phyloP scores from a whole-genome alignment of 768 basidiomycete genomes.

The Mycena floridula region DNA sequence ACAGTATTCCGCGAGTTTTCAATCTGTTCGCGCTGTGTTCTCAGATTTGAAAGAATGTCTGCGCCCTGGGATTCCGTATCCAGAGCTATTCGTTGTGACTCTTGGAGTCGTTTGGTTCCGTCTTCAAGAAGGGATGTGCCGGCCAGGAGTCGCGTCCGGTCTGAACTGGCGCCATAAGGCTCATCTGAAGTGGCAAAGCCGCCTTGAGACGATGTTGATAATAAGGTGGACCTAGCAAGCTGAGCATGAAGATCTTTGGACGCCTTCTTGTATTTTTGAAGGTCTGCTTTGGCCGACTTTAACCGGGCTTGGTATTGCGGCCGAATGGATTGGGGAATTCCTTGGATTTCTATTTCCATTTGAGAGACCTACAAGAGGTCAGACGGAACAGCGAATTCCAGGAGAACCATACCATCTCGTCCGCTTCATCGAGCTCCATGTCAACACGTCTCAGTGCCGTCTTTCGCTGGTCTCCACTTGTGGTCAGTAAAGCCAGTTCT shows the following conservation, averaged over 20 bases:
- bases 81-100: conserved; percentile 86
- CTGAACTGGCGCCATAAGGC: conserved; percentile 64
- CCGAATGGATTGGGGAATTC: conserved; percentile 83
- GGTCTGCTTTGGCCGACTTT: conserved; percentile 64
- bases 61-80: conserved; percentile 97
- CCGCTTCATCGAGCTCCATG: conserved; percentile 96
- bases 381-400: conserved; percentile 1
- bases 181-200: conserved; percentile 61
- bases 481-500: background rate
- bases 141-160: conserved; percentile 72
- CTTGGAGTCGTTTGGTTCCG: conserved; percentile 78
- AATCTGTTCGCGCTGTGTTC: conserved; percentile 89
- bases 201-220: conserved; percentile 37
- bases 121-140: conserved; percentile 79
- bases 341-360: conserved; percentile 98
- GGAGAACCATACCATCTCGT: conserved; percentile 73
- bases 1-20: conserved; percentile 90
- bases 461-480: conserved; percentile 67
- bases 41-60: conserved; percentile 81
- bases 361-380: conserved; percentile 70
- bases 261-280: conserved; percentile 76
- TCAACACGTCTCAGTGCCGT: conserved; percentile 76
- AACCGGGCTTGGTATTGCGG: conserved; percentile 73
- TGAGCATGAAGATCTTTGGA: conserved; percentile 68
- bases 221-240: conserved; percentile 71